Evolutionary conservation across 1,284 basidiomycete species (phyloP), one percentile per base, ranked within the genome.

Genomic region (Trametes polyzona): DNA sequence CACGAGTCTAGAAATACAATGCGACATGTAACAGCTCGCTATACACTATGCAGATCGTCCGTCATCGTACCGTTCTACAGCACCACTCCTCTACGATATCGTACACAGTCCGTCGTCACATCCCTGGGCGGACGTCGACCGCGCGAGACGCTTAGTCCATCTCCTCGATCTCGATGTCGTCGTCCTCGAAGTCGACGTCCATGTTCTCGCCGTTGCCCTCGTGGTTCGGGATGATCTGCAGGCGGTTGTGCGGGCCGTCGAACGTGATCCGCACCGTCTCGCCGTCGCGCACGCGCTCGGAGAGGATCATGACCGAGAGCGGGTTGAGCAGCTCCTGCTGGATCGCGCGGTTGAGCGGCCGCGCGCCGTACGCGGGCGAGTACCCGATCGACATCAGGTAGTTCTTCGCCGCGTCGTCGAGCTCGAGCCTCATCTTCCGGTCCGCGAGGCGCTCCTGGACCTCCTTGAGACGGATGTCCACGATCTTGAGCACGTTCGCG

Each of bases 251-350:
- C 29, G 89, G 87, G 16, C 90, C 85, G 69, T 99, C 95, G 63
- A 95, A 95, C 27, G 83, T 82, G 52, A 98, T 83, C 33, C 76
- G 75, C 8, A 93, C 90, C 0, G 73, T 80, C 73, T 97, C 95
- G 33, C 89, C 90, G 58, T 98, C 95, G 46, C 87, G 82, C 54
- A 97, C 78, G 48, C 87, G 83, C 63, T 92, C 93, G 35, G 92
- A 88, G 44, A 99, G 85, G 47, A 99, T 83, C 77, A 94, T 83
- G 58, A 92, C 79, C 17, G 94, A 95, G 42, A 99, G 78, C 9
- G 96, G 96, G 73, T 97, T 96, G 66, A 99, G 82, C 44, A 99
- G 80, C 71, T 98, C 94, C 68, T 85, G 88, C 74, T 98, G 95
- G 67, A 99, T 97, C 8, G 92, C 84, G 39, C 96, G 84, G 69